These are phyloP conservation scores for Ophiostoma sp. DNA, from an alignment of 2,329 filamentous ascomycete species.

Conservation along the genomic window DNA sequence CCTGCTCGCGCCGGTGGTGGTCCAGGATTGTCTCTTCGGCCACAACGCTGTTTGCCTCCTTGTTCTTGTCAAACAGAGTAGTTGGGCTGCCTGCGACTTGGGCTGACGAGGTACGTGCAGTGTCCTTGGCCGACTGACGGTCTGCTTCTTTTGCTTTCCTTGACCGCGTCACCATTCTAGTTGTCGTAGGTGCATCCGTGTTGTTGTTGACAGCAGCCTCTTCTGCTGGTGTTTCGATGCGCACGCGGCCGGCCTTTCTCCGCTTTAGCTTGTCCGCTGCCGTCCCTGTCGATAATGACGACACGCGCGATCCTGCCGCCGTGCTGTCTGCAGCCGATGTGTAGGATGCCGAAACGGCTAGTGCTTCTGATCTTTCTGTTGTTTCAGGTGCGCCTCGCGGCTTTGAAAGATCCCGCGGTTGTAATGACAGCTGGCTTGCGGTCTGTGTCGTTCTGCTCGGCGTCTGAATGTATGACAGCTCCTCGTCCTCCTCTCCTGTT, in stretches of 20 bases:
- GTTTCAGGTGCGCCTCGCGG: neutral
- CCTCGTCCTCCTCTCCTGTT: conserved; percentile 48
- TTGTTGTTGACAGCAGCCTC: conserved; percentile 1
- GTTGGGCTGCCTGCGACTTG: neutral
- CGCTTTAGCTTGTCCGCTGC: conserved; percentile 3
- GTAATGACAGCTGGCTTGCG: neutral
- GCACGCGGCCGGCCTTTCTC: conserved; percentile 16
- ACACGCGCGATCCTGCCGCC: neutral
- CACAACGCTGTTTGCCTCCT: conserved; percentile 27
- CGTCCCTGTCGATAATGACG: conserved; percentile 1
- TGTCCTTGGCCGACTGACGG: neutral
- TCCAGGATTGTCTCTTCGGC: conserved; percentile 67
- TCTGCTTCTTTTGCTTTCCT: neutral
- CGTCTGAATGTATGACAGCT: conserved; percentile 49
- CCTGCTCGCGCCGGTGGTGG: conserved; percentile 74
- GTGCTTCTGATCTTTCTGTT: neutral
- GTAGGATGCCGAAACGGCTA: neutral
- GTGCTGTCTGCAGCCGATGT: neutral
- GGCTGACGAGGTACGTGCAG: neutral
- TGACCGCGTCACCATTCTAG: conserved; percentile 19
- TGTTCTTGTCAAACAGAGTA: conserved; percentile 22
- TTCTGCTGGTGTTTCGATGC: conserved; percentile 8
- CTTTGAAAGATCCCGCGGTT: too few species aligned
- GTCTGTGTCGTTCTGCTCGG: conserved; percentile 42
- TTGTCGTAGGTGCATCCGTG: conserved; percentile 17